Base-by-base conservation (phyloP, 2,329 filamentous ascomycete species). In the Microcera coccophila region DNA sequence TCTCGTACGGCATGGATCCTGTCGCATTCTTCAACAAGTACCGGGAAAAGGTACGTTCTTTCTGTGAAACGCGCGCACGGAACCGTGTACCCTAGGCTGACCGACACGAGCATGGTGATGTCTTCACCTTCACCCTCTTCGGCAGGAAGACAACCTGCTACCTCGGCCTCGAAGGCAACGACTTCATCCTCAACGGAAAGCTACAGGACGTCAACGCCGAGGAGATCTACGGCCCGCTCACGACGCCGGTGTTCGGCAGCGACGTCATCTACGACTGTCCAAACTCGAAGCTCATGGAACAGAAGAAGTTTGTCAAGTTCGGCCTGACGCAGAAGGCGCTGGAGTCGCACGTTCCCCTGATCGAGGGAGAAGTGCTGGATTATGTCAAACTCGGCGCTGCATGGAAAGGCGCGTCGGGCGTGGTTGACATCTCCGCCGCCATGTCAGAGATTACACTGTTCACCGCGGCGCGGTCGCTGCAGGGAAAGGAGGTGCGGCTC, bases 191-290 rank as follows among this genome's bases (percentile, higher is more conserved):
- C 33, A 78, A 79, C 55, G 75, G 75, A 47, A 76, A 75, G 54
- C 65, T 72, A 19, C 63, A 67, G 46, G 74, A 79, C 44, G 62
- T 78, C 42, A 75, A 70, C 49, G 73, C 75, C 44, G 75, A 79
- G 57, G 74, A 78, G 22, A 72, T 78, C 51, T 79, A 79, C 54
- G 61, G 65, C 0, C 68, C 69, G 5, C 59, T 78, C 32, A 75
- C 71, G 5, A 76, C 68, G 1, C 74, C 75, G 9, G 74, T 78
- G 4, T 93, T 93, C 61, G 87, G 87, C 46, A 80, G 77, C 62
- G 81, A 87, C 65, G 84, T 93, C 33, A 82, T 90, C 37, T 91
- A 91, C 65, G 87, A 91, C 65, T 90, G 86, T 64, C 85, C 87
- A 32, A 90, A 90, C 64, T 72, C 84, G 36, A 90, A 90, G 66